Percentiles rank a stretch among this genome's conserved stretches.
phyloP scores from a whole-genome alignment of 2,329 filamentous ascomycete species.

The Chaetomium sp. region DNA sequence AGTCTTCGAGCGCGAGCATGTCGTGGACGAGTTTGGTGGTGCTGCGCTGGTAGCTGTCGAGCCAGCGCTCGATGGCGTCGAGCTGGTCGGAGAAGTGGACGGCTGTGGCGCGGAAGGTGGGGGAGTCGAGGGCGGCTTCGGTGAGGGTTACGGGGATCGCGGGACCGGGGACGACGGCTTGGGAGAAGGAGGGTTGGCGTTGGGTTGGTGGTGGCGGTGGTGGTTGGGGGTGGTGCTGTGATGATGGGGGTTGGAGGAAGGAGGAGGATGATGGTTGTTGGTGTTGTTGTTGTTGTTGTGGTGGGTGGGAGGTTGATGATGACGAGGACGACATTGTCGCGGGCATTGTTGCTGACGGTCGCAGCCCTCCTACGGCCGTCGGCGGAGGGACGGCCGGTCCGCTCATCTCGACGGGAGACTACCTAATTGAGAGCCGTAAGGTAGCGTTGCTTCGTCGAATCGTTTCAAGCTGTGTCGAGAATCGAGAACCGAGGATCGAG shows the following conservation, averaged over 20 bases:
- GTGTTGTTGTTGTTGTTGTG: background rate
- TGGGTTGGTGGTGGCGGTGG: constrained; percentile 12
- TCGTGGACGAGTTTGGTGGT: constrained; percentile 52
- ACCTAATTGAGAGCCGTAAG: background rate
- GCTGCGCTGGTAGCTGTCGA: constrained; percentile 55
- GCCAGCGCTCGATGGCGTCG: constrained; percentile 87
- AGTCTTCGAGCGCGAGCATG: constrained; percentile 68
- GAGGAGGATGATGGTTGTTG: background rate
- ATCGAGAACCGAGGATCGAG: too few species aligned
- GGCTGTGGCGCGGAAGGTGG: constrained; percentile 83
- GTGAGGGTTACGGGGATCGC: constrained; percentile 74
- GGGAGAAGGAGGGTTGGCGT: too few species aligned
- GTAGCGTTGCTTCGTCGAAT: background rate
- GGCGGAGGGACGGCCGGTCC: constrained; percentile 14
- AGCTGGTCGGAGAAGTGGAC: constrained; percentile 87
- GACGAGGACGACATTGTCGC: constrained; percentile 1
- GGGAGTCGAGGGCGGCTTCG: constrained; percentile 93
- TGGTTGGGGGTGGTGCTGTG: constrained; percentile 2
- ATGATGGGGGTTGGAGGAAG: constrained; percentile 5
- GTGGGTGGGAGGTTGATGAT: constrained; percentile 4
- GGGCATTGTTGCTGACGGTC: constrained; percentile 9
- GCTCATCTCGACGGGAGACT: constrained; percentile 5
- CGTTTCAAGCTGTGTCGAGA: too few species aligned
- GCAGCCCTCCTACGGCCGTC: constrained; percentile 8
- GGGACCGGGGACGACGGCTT: constrained; percentile 26